phyloP scores from a whole-genome alignment of 2,329 filamentous ascomycete species.

The Coleophoma cylindrospora region DNA sequence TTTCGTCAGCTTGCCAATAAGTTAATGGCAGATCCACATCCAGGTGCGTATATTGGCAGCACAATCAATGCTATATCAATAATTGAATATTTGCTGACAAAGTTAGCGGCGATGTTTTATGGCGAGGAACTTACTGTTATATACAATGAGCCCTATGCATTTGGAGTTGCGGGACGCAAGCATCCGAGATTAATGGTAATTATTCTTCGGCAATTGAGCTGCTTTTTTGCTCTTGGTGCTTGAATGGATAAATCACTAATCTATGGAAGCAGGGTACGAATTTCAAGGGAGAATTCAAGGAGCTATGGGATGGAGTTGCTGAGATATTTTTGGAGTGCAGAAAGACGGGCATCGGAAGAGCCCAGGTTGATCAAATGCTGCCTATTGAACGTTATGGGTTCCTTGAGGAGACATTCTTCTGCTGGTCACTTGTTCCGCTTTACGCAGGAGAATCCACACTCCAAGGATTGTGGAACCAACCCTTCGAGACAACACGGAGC shows the following conservation, averaged over 20 bases:
- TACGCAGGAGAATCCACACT: conserved; percentile 68
- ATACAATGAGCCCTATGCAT: conserved; percentile 67
- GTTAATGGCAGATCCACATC: conserved; percentile 72
- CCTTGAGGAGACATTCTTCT: conserved; percentile 76
- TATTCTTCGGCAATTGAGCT: too few species aligned
- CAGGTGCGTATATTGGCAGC: conserved; percentile 27
- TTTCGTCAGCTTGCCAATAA: conserved; percentile 73
- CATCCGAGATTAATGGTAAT: conserved; percentile 64
- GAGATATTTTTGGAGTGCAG: conserved; percentile 64
- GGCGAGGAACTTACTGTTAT: conserved; percentile 60
- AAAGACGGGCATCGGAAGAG: conserved; percentile 66
- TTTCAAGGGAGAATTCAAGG: conserved; percentile 53
- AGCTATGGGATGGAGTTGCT: conserved; percentile 68
- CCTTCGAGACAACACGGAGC: conserved; percentile 73
- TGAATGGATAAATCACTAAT: not conserved
- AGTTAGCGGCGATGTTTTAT: conserved; percentile 64
- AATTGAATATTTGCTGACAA: too few species aligned
- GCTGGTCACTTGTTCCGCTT: conserved; percentile 75
- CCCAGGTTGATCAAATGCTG: conserved; percentile 75
- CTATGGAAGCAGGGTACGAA: conserved; percentile 6
- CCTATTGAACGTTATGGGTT: conserved; percentile 66
- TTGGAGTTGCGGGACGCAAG: conserved; percentile 68
- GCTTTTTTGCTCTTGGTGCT: too few species aligned
- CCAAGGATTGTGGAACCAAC: conserved; percentile 72
- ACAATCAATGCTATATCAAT: too few species aligned